These are phyloP conservation scores for Cyclocybe cylindracea DNA, from an alignment of 768 basidiomycete genomes.

Conservation along the genomic window DNA sequence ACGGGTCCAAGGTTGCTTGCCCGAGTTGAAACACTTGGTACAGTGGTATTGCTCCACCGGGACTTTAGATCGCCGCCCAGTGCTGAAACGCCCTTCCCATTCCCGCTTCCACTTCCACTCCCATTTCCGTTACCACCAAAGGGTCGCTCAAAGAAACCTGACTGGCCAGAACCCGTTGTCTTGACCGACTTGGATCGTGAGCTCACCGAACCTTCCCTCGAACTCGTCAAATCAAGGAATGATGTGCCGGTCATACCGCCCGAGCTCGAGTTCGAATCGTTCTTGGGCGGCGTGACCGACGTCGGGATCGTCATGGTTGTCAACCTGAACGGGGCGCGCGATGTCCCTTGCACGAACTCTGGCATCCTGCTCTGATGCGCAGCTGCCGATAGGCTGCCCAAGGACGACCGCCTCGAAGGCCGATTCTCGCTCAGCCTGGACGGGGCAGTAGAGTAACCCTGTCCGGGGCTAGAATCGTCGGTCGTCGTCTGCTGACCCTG, in stretches of 20 bases:
- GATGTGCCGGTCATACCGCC: too few relatives aligned
- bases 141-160: slow-evolving; percentile 5
- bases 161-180: too few relatives aligned
- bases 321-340: slow-evolving; percentile 21
- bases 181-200: too few relatives aligned
- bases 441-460: neutral
- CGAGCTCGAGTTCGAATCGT: neutral
- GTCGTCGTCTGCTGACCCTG: too few relatives aligned
- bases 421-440: neutral
- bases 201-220: too few relatives aligned
- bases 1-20: slow-evolving; percentile 5
- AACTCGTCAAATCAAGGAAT: too few relatives aligned
- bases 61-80: slow-evolving; percentile 25
- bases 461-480: too few relatives aligned
- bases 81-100: neutral
- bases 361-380: slow-evolving; percentile 4
- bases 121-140: slow-evolving; percentile 11
- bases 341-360: slow-evolving; percentile 20
- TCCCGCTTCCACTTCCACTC: slow-evolving; percentile 1
- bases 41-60: slow-evolving; percentile 45
- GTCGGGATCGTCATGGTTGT: slow-evolving; percentile 13
- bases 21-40: slow-evolving; percentile 25
- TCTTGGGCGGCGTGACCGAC: slow-evolving; percentile 4
- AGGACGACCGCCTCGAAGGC: neutral
- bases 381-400: neutral